These are phyloP conservation scores for Haberlea rhodopensis DNA, from an alignment of 257 asterid genomes.

Conservation along the genomic window DNA sequence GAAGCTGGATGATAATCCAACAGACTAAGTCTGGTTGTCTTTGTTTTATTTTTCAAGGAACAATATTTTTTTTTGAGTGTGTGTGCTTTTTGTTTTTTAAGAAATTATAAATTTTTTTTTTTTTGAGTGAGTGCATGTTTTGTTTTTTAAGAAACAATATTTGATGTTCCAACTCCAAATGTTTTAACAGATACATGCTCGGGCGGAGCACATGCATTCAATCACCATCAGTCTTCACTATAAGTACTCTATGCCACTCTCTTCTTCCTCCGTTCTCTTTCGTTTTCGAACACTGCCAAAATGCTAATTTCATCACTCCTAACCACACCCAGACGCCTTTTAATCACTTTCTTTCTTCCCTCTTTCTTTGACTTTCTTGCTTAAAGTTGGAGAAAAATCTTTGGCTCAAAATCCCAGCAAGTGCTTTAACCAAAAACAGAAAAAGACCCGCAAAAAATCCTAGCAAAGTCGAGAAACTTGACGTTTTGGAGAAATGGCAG, in stretches of 20 bases:
- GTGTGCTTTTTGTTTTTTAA: too few species aligned
- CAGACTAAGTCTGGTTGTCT: too few species aligned
- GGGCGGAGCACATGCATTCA: too few species aligned
- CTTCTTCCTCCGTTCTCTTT: neutral
- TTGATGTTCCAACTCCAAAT: too few species aligned
- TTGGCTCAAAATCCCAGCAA: neutral
- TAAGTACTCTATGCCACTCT: neutral
- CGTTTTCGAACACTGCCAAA: neutral
- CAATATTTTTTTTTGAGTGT: too few species aligned
- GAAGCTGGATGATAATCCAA: too few species aligned
- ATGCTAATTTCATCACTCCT: neutral
- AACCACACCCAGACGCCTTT: neutral
- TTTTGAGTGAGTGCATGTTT: too few species aligned
- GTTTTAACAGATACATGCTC: too few species aligned
- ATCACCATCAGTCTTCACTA: neutral
- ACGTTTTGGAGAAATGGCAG: slow-evolving; percentile 42
- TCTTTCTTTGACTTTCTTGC: neutral
- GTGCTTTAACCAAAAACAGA: neutral
- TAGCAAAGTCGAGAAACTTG: neutral
- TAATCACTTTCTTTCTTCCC: neutral
- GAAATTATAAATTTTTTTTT: too few species aligned
- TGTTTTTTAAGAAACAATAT: too few species aligned
- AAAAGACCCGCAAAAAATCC: neutral
- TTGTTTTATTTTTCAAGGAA: too few species aligned
- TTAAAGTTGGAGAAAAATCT: neutral